A percentile compares a stretch with the other conserved stretches of the same genome.
phyloP scores from a whole-genome alignment of 1,284 basidiomycete species.

The Pterulicium gracile region DNA sequence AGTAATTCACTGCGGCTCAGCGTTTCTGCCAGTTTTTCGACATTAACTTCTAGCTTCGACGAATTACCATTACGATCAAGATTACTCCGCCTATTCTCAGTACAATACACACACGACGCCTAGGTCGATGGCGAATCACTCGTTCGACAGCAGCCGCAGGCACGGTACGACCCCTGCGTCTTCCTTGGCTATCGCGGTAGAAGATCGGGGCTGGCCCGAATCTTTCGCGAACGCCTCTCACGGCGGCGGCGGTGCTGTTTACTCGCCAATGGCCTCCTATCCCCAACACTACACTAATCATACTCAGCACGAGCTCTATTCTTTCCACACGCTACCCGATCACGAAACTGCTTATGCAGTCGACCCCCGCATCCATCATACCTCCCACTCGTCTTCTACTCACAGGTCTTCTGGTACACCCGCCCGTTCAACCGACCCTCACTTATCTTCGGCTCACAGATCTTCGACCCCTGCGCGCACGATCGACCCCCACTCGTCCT shows the following conservation, averaged over 20 bases:
- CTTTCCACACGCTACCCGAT: not conserved
- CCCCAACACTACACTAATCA: not conserved
- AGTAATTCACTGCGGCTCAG: too few relatives aligned
- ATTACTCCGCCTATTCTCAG: not conserved
- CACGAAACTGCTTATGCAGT: conserved; percentile 11
- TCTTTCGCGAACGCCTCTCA: not conserved
- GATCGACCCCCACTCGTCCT: too few relatives aligned
- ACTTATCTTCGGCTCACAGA: not conserved
- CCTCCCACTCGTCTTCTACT: not conserved
- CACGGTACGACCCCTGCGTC: not conserved
- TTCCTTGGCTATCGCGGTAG: not conserved
- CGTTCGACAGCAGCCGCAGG: not conserved
- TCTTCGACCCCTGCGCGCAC: not conserved
- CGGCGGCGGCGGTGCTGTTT: not conserved
- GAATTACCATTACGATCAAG: not conserved
- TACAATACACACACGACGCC: not conserved
- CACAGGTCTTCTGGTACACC: not conserved
- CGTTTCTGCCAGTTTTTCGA: too few relatives aligned
- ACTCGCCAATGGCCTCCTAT: not conserved
- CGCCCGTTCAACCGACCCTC: not conserved
- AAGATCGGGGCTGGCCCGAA: not conserved
- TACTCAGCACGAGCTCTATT: not conserved
- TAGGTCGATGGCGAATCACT: not conserved
- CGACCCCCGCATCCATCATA: conserved; percentile 9
- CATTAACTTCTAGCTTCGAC: not conserved